Evolutionary conservation across 225 moss, liverwort and hornwort genomes (phyloP).

Genomic region (Climacium dendroides): DNA sequence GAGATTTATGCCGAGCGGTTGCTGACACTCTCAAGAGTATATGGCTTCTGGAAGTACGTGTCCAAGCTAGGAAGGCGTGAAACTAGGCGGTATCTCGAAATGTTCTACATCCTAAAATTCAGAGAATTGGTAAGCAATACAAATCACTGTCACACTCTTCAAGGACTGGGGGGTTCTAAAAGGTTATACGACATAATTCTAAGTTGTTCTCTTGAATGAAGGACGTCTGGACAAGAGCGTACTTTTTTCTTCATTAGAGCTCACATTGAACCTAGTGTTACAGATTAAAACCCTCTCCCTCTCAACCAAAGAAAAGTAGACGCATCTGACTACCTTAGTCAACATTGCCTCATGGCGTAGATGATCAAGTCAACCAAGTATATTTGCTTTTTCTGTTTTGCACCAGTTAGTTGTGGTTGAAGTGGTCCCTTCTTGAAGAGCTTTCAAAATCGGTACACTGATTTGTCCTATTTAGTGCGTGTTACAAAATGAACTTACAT

Average conservation of each 20-base stretch:
- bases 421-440: not conserved
- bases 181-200: not conserved
- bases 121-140: constrained; percentile 23
- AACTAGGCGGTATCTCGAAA: constrained; percentile 41
- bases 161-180: not conserved
- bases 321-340: not conserved
- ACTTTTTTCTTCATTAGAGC: not conserved
- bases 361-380: not conserved
- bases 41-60: constrained; percentile 54
- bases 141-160: not conserved
- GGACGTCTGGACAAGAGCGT: too few species aligned
- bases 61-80: constrained; percentile 48
- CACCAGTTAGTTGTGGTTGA: not conserved
- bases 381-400: not conserved
- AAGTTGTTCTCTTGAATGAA: not conserved
- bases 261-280: not conserved
- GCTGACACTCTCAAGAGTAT: constrained; percentile 40
- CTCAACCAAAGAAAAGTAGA: not conserved
- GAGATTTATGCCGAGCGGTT: constrained; percentile 40
- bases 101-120: constrained; percentile 48
- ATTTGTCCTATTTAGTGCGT: not conserved
- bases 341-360: not conserved
- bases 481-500: not conserved
- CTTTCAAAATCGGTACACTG: not conserved
- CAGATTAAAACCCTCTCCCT: not conserved